These are phyloP conservation scores for Dysphania ambrosioides DNA, from an alignment of 148 eudicot genomes.

Conservation along the genomic window DNA sequence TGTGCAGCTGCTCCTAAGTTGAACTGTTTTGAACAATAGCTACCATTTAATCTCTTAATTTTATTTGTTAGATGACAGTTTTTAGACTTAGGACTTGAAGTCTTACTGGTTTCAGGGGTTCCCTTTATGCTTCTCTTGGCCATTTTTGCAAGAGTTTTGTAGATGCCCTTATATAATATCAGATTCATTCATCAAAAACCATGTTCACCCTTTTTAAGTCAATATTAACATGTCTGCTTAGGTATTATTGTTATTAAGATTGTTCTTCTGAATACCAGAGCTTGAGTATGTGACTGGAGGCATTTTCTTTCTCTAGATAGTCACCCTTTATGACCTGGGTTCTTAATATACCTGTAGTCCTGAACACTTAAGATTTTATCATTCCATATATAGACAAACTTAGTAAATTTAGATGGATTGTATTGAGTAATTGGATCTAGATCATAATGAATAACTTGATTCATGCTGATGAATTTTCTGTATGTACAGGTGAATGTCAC, in stretches of 20 bases:
- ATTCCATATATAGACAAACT: not conserved
- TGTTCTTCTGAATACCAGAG: not conserved
- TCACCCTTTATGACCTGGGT: not conserved
- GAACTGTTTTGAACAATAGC: too few species aligned
- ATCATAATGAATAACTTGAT: not conserved
- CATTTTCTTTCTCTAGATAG: not conserved
- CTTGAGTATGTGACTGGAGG: not conserved
- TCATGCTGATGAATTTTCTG: not conserved
- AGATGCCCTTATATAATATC: not conserved
- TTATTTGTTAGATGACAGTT: too few species aligned
- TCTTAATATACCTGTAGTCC: not conserved
- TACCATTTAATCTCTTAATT: too few species aligned
- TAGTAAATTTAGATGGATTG: not conserved
- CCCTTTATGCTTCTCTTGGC: not conserved
- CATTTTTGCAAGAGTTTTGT: not conserved
- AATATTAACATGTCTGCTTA: not conserved
- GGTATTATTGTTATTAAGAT: not conserved
- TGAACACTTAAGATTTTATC: not conserved
- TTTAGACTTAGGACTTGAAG: too few species aligned
- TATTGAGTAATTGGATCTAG: not conserved
- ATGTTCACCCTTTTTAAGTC: too few species aligned
- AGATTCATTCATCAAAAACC: too few species aligned
- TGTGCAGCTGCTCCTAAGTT: too few species aligned
- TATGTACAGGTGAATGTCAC: slow-evolving; percentile 77
- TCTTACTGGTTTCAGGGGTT: too few species aligned